Percentiles rank a stretch among this genome's conserved stretches.
phyloP scores from a whole-genome alignment of 495 filamentous ascomycete genomes.

The Hypoxylon rickii region DNA sequence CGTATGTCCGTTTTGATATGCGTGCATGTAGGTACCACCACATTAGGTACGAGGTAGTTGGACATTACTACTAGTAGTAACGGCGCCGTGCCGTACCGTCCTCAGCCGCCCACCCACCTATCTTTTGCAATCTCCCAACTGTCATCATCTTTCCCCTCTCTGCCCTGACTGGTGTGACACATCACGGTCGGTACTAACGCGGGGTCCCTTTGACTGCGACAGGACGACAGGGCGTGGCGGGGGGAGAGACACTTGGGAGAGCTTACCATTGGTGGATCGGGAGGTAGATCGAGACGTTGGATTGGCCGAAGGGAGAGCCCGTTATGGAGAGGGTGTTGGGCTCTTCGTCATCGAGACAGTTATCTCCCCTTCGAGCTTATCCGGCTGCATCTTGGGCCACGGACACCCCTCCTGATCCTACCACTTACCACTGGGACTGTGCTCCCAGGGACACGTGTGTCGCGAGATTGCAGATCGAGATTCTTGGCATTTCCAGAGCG shows the following conservation, averaged over 20 bases:
- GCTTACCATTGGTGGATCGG: conserved; percentile 28
- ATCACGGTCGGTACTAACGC: conserved; percentile 10
- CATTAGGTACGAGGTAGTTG: conserved; percentile 1
- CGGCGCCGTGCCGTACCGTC: conserved; percentile 29
- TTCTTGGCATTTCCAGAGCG: conserved; percentile 32
- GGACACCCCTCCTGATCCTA: conserved; percentile 4
- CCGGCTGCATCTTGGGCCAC: conserved; percentile 25
- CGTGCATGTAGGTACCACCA: conserved; percentile 22
- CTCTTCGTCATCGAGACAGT: conserved; percentile 28
- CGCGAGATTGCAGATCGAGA: conserved; percentile 36
- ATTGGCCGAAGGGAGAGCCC: conserved; percentile 21
- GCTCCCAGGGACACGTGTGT: conserved; percentile 34
- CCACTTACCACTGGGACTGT: conserved; percentile 31
- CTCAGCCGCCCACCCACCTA: conserved; percentile 11
- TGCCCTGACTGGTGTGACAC: conserved; percentile 34
- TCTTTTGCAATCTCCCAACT: conserved; percentile 21
- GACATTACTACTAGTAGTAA: conserved; percentile 19
- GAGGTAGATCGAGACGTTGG: conserved; percentile 23
- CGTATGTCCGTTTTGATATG: conserved; percentile 20
- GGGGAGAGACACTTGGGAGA: conserved; percentile 26
- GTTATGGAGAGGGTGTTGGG: background rate
- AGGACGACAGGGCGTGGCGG: conserved; percentile 6
- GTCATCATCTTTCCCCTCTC: conserved; percentile 25
- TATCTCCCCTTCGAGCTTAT: conserved; percentile 31
- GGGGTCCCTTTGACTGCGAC: conserved; percentile 2